Conservation (phyloP, 495 filamentous ascomycete genomes). For the Pyrenula aspistea region DNA sequence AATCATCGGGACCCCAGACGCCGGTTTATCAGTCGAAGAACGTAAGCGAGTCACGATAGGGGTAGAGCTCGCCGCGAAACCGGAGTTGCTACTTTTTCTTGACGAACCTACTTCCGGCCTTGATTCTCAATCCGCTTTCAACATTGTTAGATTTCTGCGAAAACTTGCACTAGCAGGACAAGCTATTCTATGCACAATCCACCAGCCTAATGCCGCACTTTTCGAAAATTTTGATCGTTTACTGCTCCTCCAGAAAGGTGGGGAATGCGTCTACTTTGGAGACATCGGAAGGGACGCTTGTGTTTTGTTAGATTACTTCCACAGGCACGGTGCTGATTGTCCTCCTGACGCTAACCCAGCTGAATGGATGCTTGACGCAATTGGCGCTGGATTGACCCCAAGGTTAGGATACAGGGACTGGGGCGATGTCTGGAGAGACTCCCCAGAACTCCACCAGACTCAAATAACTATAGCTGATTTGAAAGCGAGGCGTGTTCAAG, state of each 20-base stretch:
- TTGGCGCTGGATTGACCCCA: conserved; percentile 66
- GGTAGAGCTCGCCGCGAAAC: conserved; percentile 77
- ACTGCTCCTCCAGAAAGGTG: conserved; percentile 51
- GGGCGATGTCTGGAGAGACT: conserved; percentile 67
- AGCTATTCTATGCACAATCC: conserved; percentile 85
- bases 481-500: conserved; percentile 42
- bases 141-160: conserved; percentile 77
- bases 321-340: conserved; percentile 31
- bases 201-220: conserved; percentile 76
- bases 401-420: conserved; percentile 66
- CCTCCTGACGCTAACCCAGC: conserved; percentile 59
- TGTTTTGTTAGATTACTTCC: conserved; percentile 39
- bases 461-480: conserved; percentile 57
- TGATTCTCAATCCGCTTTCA: conserved; percentile 75
- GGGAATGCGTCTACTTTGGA: conserved; percentile 55
- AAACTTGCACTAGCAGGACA: conserved; percentile 77
- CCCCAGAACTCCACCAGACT: conserved; percentile 52
- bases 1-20: conserved; percentile 64
- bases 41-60: conserved; percentile 85
- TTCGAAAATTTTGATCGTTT: conserved; percentile 73
- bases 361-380: conserved; percentile 80
- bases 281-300: conserved; percentile 45
- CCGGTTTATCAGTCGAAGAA: conserved; percentile 82
- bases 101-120: conserved; percentile 87
- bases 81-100: conserved; percentile 73